These are phyloP conservation scores for Penicillium sp. DNA, from an alignment of 2,329 filamentous ascomycete species.

Conservation along the genomic window DNA sequence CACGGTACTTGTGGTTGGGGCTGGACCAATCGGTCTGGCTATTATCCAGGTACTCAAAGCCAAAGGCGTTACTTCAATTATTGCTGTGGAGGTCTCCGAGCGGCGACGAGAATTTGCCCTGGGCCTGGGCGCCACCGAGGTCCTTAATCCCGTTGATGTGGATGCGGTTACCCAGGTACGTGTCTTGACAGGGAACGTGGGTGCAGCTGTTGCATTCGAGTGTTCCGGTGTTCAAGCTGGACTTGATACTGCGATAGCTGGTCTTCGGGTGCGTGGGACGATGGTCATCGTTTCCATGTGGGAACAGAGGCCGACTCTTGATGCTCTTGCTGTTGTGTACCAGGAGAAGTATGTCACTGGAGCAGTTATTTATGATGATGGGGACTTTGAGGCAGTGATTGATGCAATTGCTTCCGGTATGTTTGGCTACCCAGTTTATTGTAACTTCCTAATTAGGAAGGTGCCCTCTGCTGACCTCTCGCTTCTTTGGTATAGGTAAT, in stretches of 20 bases:
- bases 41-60: constrained; percentile 58
- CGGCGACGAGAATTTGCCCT: constrained; percentile 53
- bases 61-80: constrained; percentile 52
- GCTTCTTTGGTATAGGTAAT: constrained; percentile 37
- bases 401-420: constrained; percentile 42
- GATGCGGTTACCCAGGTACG: constrained; percentile 49
- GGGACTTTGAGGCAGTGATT: constrained; percentile 61
- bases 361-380: constrained; percentile 48
- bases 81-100: constrained; percentile 56
- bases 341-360: constrained; percentile 54
- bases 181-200: constrained; percentile 47
- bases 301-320: constrained; percentile 56
- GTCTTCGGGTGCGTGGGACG: constrained; percentile 54
- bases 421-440: neutral
- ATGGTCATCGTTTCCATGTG: constrained; percentile 63
- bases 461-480: constrained; percentile 15
- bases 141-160: constrained; percentile 51
- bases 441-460: neutral
- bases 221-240: constrained; percentile 59
- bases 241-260: constrained; percentile 46
- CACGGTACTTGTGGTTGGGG: constrained; percentile 56
- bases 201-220: constrained; percentile 58
- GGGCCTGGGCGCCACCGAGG: constrained; percentile 55
- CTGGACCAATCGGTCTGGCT: constrained; percentile 61
- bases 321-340: constrained; percentile 54